Evolutionary conservation across 805 yeast genomes (phyloP).

Genomic region (Kluyveromyces nonfermentans): DNA sequence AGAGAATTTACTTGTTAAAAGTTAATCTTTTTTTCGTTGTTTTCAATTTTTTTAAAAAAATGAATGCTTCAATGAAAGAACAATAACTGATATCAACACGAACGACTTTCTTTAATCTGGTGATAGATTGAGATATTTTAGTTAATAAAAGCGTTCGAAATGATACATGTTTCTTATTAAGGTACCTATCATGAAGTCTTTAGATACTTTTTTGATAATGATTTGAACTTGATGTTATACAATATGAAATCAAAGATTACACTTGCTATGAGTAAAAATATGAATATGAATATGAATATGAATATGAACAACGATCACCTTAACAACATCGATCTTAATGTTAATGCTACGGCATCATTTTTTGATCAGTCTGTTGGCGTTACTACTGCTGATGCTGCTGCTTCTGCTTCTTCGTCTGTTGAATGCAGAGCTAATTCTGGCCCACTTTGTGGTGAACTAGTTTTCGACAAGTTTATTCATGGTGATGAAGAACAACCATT

Average conservation of each 20-base stretch:
- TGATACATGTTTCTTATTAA: background rate
- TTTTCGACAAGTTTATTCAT: slow-evolving; percentile 20
- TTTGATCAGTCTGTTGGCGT: background rate
- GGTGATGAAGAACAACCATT: slow-evolving; percentile 6
- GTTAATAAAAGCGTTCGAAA: background rate
- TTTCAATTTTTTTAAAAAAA: background rate
- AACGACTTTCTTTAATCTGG: background rate
- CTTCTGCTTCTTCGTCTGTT: slow-evolving; percentile 1
- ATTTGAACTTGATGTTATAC: background rate
- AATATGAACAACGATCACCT: slow-evolving; percentile 1
- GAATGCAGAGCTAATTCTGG: background rate
- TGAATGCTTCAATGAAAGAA: background rate
- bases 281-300: slow-evolving; percentile 2
- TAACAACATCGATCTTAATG: too few species aligned
- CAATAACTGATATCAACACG: background rate
- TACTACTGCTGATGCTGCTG: too few species aligned
- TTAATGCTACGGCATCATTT: background rate
- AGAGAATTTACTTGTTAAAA: background rate
- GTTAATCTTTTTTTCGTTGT: background rate
- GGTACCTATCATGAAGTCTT: background rate
- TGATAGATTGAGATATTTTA: background rate
- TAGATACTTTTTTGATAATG: background rate
- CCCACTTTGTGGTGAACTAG: slow-evolving; percentile 12
- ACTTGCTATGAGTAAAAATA: background rate
- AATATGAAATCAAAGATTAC: background rate